phyloP scores from a whole-genome alignment of 1,139 yeast species.

The Yamadazyma mexicana region DNA sequence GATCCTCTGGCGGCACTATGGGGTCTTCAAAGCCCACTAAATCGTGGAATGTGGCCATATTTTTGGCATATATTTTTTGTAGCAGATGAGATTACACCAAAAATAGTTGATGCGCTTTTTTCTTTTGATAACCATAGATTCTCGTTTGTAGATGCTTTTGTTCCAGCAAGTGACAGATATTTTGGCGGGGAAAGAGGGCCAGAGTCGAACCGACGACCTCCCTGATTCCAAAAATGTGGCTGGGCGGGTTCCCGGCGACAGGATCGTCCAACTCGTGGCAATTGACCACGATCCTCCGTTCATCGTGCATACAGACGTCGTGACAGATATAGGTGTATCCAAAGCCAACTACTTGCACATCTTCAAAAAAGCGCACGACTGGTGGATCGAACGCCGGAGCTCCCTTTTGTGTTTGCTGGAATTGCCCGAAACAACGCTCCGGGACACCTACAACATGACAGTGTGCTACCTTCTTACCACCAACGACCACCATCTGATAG shows the following conservation, averaged over 20 bases:
- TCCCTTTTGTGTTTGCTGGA: neutral
- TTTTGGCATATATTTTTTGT: no score
- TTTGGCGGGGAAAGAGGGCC: constrained; percentile 1
- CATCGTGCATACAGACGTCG: constrained; percentile 16
- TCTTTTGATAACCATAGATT: no score
- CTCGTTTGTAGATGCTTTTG: constrained; percentile 5
- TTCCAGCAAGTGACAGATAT: constrained; percentile 15
- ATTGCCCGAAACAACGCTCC: constrained; percentile 1
- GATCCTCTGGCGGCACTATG: constrained; percentile 29
- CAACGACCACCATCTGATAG: constrained; percentile 40
- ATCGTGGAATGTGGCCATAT: constrained; percentile 12
- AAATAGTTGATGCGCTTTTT: constrained; percentile 1
- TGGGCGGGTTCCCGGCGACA: neutral
- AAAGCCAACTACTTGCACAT: constrained; percentile 30
- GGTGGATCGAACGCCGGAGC: constrained; percentile 25
- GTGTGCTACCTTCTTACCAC: constrained; percentile 40
- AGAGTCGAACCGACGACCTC: neutral
- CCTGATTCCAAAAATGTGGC: neutral
- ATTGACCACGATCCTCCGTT: constrained; percentile 5
- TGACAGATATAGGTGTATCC: constrained; percentile 35
- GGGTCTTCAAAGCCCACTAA: constrained; percentile 17
- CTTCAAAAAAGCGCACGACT: constrained; percentile 36
- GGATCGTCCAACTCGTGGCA: constrained; percentile 10
- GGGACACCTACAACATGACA: constrained; percentile 24
- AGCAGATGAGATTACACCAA: no score